Base-by-base conservation (phyloP, 257 asterid genomes). In the Nicotiana undulata region DNA sequence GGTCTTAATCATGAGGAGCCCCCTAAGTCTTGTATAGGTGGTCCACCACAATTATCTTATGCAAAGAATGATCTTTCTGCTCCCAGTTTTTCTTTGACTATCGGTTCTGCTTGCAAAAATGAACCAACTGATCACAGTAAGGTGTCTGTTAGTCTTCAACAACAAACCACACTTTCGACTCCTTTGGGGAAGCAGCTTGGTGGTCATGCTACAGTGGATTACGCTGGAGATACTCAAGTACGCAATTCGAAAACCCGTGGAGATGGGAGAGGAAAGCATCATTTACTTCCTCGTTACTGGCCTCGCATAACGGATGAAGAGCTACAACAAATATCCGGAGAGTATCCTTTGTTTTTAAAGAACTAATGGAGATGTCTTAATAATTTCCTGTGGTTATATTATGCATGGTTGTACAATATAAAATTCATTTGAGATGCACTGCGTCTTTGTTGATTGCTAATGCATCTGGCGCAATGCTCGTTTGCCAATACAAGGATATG, bases 281-380 rank as follows among this genome's bases (percentile, higher is more conserved):
- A 86, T 79, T 86, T 93, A 84, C 93, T 90, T 81, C 90, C 94
- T 82, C 92, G 93, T 31, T 90, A 93, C 84, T 92, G 87, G 83
- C 95, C 97, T 60, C 90, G 86, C 79, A 86, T 89, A 84, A 88
- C 90, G 67, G 87, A 90, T 61, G 86, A 89, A 79, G 94, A 90
- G 88, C 92, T 93, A 61, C 95, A 84, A 80, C 89, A 87, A 88
- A 87, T 89, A 81, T 89, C 95, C 77, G 88, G 84, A 89, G 84
- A 86, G 99, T 95, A 95, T 95, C 97, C 98, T 85, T 31, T 70
- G 40, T 72, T 72, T 46, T 24, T 22, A 7, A 46, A 72, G 37
- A 24, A 44, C 9, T 70, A 70, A 44, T 44, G 60, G 40, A 72
- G 28, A 22, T 46, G 24, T 46, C 61, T 65, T 20, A 65, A 32